Base-by-base conservation (phyloP, 768 basidiomycete species). In the Clitopilus passeckerianus region DNA sequence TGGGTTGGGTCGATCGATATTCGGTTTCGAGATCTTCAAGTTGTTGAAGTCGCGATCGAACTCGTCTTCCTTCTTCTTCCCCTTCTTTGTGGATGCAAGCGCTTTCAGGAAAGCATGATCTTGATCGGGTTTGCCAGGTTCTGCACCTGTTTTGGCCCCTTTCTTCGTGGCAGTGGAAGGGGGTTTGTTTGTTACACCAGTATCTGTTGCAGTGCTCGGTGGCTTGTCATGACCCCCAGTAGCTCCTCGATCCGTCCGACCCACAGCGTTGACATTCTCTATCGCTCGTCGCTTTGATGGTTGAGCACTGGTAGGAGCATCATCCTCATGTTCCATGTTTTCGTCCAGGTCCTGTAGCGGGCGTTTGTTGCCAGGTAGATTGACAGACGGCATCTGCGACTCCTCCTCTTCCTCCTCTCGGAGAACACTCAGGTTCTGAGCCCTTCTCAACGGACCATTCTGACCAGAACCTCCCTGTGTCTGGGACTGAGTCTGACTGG, bases 11-110 rank as follows among this genome's bases (percentile, higher is more conserved):
- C 66, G 71, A 58, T 72, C 74, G 55, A 85, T 62, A 54, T 84
- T 83, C 1, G 89, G 86, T 65, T 84, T 87, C 6, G 85, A 80
- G 50, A 92, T 88, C 64, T 82, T 85, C 58, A 92, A 74, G 46
- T 86, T 83, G 67, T 91, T 90, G 66, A 93, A 93, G 59, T 92
- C 90, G 16, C 86, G 80, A 71, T 93, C 90, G 60, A 90, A 90
- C 4, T 77, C 76, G 65, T 90, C 87, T 66, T 89, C 89, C 1
- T 72, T 63, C 66, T 80, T 86, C 75, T 86, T 89, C 0, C 85
- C 86, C 18, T 80, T 78, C 65, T 89, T 91, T 20, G 76, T 87
- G 1, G 88, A 88, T 8, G 90, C 88, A 24, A 92, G 74, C 0
- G 90, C 90, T 60, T 84, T 86, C 27, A 91, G 73, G 67, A 91